Percentiles rank a stretch among this genome's conserved stretches.
phyloP scores from a whole-genome alignment of 305 asterid species.

The Solanum aculeatissimum region DNA sequence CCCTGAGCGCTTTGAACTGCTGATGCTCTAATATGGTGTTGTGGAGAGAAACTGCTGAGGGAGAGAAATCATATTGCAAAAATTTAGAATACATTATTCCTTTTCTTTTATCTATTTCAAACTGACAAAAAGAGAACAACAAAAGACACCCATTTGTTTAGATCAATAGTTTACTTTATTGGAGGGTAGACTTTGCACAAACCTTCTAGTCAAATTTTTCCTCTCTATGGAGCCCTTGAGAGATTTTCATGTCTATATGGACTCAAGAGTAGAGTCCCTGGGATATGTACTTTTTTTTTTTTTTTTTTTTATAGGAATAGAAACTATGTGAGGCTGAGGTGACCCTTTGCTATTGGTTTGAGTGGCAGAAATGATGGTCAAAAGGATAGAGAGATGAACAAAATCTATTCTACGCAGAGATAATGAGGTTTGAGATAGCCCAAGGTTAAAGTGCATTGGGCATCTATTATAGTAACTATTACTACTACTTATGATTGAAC shows the following conservation, averaged over 20 bases:
- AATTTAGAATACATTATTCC: neutral
- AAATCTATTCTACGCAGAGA: neutral
- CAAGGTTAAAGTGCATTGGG: neutral
- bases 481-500: neutral
- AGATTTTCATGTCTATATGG: neutral
- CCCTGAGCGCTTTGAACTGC: neutral
- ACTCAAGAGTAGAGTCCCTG: neutral
- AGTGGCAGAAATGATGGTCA: neutral
- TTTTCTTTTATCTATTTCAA: neutral
- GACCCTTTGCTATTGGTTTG: neutral
- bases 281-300: neutral
- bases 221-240: neutral
- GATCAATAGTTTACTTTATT: neutral
- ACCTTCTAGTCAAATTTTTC: neutral
- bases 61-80: neutral
- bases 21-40: neutral
- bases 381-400: neutral
- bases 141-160: neutral
- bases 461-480: neutral
- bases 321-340: neutral
- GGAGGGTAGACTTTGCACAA: neutral
- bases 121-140: neutral
- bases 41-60: neutral
- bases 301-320: neutral
- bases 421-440: neutral